Evolutionary conservation across 768 basidiomycete species (phyloP).

Genomic region (Phanerodontia chrysosporium): DNA sequence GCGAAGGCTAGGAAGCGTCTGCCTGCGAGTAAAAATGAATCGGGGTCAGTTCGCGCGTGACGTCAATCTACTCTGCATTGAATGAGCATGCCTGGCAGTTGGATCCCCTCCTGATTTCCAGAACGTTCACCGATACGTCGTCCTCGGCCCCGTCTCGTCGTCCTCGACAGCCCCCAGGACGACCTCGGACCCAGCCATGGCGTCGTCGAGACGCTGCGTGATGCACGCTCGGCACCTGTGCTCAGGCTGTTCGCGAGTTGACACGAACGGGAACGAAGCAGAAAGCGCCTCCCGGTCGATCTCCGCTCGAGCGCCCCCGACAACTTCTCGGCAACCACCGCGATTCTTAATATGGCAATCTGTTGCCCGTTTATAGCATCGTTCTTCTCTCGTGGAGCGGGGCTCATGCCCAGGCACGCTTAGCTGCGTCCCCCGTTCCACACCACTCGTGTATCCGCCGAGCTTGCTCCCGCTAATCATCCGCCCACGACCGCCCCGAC

Average conservation of each 20-base stretch:
- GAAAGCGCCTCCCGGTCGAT: neutral
- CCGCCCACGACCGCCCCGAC: no score
- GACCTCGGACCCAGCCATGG: no score
- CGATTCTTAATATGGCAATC: neutral
- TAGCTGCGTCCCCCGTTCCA: neutral
- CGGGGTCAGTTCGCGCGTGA: slow-evolving; percentile 1
- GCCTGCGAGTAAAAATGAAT: slow-evolving; percentile 2
- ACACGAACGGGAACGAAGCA: no score
- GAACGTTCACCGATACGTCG: slow-evolving; percentile 3
- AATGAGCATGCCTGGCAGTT: no score
- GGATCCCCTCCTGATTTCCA: neutral
- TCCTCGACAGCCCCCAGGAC: no score
- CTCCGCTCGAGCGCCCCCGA: neutral
- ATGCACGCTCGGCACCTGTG: no score
- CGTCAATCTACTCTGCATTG: neutral
- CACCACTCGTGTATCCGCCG: neutral
- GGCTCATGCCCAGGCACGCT: neutral
- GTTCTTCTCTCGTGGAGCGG: neutral
- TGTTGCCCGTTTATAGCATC: neutral
- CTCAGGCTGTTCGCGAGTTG: no score
- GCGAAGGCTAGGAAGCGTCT: neutral
- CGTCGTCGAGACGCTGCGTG: no score
- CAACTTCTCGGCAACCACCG: neutral
- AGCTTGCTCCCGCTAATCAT: no score
- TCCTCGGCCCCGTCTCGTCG: neutral